Conservation (phyloP, 176 grass and related monocot species). For the Chloris gayana region DNA sequence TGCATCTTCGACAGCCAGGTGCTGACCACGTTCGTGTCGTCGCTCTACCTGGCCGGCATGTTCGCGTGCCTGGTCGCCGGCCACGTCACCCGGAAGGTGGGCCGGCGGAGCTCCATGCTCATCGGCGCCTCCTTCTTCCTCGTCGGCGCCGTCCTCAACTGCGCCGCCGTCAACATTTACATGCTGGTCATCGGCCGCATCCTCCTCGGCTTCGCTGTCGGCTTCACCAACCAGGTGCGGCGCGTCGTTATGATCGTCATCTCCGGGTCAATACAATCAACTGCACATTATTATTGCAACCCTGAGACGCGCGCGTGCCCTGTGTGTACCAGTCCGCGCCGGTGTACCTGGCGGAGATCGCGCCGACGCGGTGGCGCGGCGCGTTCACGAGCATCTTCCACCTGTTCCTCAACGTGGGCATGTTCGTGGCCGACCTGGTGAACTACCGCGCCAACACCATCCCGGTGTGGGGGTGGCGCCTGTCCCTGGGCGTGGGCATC, state of each 20-base stretch:
- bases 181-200: constrained; percentile 89
- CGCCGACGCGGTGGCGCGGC: constrained; percentile 73
- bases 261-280: background rate
- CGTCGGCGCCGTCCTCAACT: constrained; percentile 61
- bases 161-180: constrained; percentile 62
- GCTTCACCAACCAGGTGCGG: constrained; percentile 75
- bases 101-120: constrained; percentile 65
- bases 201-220: constrained; percentile 84
- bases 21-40: constrained; percentile 83
- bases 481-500: constrained; percentile 66
- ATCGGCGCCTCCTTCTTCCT: constrained; percentile 76
- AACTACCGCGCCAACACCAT: constrained; percentile 66
- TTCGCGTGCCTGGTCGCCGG: constrained; percentile 63
- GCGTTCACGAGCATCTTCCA: constrained; percentile 74
- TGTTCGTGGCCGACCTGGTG: constrained; percentile 67
- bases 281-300: background rate
- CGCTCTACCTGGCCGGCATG: constrained; percentile 76
- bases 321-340: constrained; percentile 36
- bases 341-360: constrained; percentile 82
- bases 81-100: constrained; percentile 60
- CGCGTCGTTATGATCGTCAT: background rate
- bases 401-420: constrained; percentile 69
- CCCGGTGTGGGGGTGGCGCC: constrained; percentile 65
- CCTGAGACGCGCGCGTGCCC: background rate
- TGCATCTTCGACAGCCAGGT: constrained; percentile 78